Conservation (phyloP, 129 eudicot species). For the Chrysanthemum seticuspe region DNA sequence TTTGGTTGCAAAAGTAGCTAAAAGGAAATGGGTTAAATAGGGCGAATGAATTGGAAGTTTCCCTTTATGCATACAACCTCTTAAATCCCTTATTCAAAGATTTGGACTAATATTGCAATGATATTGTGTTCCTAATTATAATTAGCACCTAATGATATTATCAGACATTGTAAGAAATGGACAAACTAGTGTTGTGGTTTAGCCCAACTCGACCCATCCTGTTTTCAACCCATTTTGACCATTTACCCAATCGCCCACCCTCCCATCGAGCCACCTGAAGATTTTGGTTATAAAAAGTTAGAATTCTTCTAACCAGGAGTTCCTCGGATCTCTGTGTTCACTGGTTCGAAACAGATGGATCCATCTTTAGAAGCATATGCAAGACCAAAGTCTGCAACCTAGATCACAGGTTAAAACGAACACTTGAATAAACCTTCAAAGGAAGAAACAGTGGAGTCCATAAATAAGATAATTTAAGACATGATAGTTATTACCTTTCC, state of each 20-base stretch:
- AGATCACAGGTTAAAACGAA: conserved; percentile 23
- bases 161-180: not conserved
- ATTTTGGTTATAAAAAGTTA: not conserved
- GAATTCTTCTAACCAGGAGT: conserved; percentile 71
- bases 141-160: not conserved
- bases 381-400: conserved; percentile 99
- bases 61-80: not conserved
- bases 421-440: not conserved
- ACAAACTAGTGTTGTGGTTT: not conserved
- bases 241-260: not conserved
- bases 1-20: not conserved
- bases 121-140: not conserved
- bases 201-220: not conserved
- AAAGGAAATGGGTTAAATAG: not conserved
- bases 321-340: conserved; percentile 88
- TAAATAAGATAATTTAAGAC: conserved; percentile 3
- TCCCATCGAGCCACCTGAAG: not conserved
- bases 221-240: not conserved
- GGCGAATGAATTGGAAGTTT: not conserved
- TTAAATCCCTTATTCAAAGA: not conserved
- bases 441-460: conserved; percentile 13
- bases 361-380: conserved; percentile 88
- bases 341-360: conserved; percentile 83
- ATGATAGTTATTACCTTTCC: conserved; percentile 62
- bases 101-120: not conserved